phyloP scores from a whole-genome alignment of 2,329 filamentous ascomycete species.

The Aphanocladium album region DNA sequence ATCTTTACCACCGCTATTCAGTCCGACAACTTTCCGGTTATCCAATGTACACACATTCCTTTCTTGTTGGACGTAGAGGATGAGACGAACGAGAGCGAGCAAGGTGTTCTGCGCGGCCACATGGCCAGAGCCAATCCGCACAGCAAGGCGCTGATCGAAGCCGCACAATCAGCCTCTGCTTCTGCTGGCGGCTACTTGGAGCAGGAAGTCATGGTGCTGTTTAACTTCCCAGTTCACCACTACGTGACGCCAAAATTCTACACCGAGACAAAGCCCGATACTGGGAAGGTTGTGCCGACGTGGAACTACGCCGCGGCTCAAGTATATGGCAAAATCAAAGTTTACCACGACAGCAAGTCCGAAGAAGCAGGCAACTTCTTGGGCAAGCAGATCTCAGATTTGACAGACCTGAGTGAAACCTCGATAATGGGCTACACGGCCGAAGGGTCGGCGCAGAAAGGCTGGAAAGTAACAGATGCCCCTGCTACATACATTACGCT shows the following conservation, averaged over 20 bases:
- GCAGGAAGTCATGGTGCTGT: constrained; percentile 58
- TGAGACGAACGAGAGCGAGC: constrained; percentile 34
- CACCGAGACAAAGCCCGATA: constrained; percentile 56
- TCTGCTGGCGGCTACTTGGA: constrained; percentile 28
- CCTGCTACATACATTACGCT: constrained; percentile 51
- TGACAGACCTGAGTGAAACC: constrained; percentile 47
- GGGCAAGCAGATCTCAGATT: constrained; percentile 44
- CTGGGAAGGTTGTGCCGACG: constrained; percentile 63
- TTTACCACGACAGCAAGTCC: constrained; percentile 47
- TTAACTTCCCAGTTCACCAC: constrained; percentile 53
- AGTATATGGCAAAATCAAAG: constrained; percentile 52
- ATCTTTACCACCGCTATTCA: constrained; percentile 57
- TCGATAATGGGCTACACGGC: constrained; percentile 48
- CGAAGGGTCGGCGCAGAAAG: constrained; percentile 24
- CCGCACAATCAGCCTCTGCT: constrained; percentile 20
- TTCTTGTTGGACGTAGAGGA: constrained; percentile 50
- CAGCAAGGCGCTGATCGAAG: constrained; percentile 53
- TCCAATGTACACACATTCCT: constrained; percentile 58
- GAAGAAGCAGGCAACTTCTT: constrained; percentile 44
- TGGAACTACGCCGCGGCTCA: constrained; percentile 67
- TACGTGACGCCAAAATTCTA: constrained; percentile 69
- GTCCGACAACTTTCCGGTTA: constrained; percentile 41
- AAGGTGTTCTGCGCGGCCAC: constrained; percentile 52
- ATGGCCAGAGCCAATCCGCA: constrained; percentile 61
- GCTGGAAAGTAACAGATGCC: constrained; percentile 56